Percentiles rank a stretch among this genome's conserved stretches.
Evolutionary conservation across 1,139 yeast species (phyloP).

Genomic region (Protomyces gravidus): DNA sequence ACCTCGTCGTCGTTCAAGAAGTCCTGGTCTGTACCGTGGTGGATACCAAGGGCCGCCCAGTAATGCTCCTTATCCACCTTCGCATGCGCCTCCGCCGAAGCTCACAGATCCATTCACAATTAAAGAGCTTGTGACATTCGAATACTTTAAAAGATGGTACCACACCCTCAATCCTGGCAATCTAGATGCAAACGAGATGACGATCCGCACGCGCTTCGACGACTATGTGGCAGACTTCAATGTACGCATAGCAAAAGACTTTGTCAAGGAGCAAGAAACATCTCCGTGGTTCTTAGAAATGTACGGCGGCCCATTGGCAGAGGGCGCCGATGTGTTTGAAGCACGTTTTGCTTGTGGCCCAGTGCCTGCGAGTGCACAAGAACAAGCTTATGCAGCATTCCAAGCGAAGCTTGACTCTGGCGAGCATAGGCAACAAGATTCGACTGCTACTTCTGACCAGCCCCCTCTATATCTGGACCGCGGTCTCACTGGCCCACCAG

Average conservation of each 20-base stretch:
- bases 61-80: neutral
- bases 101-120: conserved; percentile 29
- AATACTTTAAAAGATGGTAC: conserved; percentile 29
- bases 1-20: neutral
- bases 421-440: neutral
- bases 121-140: conserved; percentile 26
- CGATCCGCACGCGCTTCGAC: conserved; percentile 29
- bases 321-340: conserved; percentile 18
- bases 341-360: conserved; percentile 14
- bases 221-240: conserved; percentile 33
- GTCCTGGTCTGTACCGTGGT: neutral
- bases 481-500: neutral
- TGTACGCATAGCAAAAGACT: conserved; percentile 34
- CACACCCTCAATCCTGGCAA: conserved; percentile 27
- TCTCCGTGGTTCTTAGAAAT: conserved; percentile 35
- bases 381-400: neutral
- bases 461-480: neutral
- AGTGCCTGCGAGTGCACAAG: neutral
- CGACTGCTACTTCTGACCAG: neutral
- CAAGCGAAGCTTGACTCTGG: neutral
- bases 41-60: too few relatives aligned
- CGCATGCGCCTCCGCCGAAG: neutral
- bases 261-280: conserved; percentile 32
- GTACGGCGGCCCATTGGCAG: conserved; percentile 30
- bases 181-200: conserved; percentile 1